Evolutionary conservation across 768 basidiomycete genomes (phyloP).

Genomic region (Phlebiopsis gigantea): DNA sequence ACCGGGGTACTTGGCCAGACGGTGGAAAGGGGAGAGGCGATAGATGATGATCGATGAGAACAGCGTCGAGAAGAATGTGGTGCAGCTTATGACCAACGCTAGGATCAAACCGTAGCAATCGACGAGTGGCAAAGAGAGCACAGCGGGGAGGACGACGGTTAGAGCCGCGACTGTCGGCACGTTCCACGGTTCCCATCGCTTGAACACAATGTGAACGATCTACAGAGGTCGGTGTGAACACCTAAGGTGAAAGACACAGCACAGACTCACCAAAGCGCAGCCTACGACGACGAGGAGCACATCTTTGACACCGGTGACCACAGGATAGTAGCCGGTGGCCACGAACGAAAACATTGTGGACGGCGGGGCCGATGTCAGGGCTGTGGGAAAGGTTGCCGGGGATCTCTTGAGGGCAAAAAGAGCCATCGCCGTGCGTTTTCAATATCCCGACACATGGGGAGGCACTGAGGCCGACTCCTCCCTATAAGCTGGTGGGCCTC

Average conservation of each 20-base stretch:
- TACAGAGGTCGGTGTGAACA: not conserved
- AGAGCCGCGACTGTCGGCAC: not conserved
- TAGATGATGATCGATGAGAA: slow-evolving; percentile 24
- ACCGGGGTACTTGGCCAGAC: slow-evolving; percentile 46
- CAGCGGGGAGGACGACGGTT: not conserved
- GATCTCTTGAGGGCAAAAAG: too few species aligned
- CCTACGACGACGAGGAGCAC: not conserved
- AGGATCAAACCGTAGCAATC: not conserved
- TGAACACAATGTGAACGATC: slow-evolving; percentile 6
- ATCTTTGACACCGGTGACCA: not conserved
- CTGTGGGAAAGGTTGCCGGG: not conserved
- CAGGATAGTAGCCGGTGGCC: not conserved
- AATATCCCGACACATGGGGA: not conserved
- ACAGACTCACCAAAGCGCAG: not conserved
- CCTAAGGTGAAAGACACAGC: not conserved
- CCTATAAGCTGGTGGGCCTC: too few species aligned
- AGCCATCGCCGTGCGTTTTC: not conserved
- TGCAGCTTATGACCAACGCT: not conserved
- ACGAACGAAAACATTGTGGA: not conserved
- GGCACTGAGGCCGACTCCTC: not conserved
- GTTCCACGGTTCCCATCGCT: slow-evolving; percentile 4
- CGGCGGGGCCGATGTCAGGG: not conserved
- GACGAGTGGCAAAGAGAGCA: not conserved
- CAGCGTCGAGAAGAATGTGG: not conserved
- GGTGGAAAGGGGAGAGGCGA: slow-evolving; percentile 49